Conservation (phyloP, 371 early-diverging fungal genomes). For the Cladochytrium tenue region DNA sequence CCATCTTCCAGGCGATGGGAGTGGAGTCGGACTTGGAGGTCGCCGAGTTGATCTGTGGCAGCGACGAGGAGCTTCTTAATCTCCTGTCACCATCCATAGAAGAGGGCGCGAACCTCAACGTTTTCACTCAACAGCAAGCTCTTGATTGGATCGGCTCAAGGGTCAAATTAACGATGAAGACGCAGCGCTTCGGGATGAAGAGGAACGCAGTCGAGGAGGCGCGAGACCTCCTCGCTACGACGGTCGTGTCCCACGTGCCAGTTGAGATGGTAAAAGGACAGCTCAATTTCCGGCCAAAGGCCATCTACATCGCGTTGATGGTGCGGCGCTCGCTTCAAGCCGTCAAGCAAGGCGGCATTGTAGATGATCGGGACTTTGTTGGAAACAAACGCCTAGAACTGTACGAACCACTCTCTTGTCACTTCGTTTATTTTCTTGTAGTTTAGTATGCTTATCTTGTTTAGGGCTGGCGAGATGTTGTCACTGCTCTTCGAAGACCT, state of each 20-base stretch:
- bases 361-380: constrained; percentile 99
- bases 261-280: constrained; percentile 66
- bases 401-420: constrained; percentile 45
- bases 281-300: constrained; percentile 90
- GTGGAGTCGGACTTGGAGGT: constrained; percentile 95
- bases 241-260: constrained; percentile 96
- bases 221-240: constrained; percentile 84
- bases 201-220: constrained; percentile 80
- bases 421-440: constrained; percentile 3
- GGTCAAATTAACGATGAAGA: constrained; percentile 57
- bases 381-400: constrained; percentile 99
- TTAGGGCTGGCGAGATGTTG: constrained; percentile 95
- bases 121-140: constrained; percentile 90
- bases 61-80: constrained; percentile 79
- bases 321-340: constrained; percentile 93
- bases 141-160: constrained; percentile 87
- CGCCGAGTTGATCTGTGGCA: constrained; percentile 89
- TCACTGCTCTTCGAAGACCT: constrained; percentile 99
- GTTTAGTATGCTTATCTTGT: background rate
- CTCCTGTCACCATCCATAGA: constrained; percentile 86
- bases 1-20: constrained; percentile 78
- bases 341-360: constrained; percentile 73
- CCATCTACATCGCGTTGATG: constrained; percentile 96
- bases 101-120: constrained; percentile 73
- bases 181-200: constrained; percentile 33